A percentile compares a stretch with the other conserved stretches of the same genome.
phyloP scores from a whole-genome alignment of 2,329 filamentous ascomycete genomes.

The Microsporum canis region DNA sequence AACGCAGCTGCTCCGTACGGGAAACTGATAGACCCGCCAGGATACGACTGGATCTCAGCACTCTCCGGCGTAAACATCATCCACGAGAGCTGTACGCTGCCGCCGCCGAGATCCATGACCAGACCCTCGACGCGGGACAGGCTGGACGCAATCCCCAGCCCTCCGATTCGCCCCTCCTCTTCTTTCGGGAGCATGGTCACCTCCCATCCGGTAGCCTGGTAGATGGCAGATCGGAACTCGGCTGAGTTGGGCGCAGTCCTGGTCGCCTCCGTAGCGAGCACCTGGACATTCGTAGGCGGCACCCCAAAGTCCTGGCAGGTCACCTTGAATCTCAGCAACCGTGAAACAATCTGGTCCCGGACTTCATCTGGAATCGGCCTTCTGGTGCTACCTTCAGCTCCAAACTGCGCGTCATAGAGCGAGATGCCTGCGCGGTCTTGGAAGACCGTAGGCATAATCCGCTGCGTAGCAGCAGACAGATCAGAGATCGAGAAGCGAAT shows the following conservation, averaged over 20 bases:
- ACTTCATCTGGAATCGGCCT: conserved; percentile 47
- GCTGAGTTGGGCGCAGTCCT: conserved; percentile 64
- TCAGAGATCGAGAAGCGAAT: conserved; percentile 86
- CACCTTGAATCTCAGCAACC: conserved; percentile 57
- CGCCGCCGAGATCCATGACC: conserved; percentile 78
- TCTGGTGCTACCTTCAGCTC: conserved; percentile 30
- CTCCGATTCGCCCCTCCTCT: conserved; percentile 72
- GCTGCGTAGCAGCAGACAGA: conserved; percentile 57
- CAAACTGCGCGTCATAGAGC: conserved; percentile 66
- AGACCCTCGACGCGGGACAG: conserved; percentile 60
- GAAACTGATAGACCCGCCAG: conserved; percentile 50
- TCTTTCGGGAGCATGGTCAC: conserved; percentile 65
- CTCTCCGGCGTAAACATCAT: conserved; percentile 38
- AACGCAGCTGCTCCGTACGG: conserved; percentile 61
- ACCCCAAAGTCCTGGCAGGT: conserved; percentile 63
- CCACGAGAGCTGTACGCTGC: conserved; percentile 60
- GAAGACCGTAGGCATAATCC: conserved; percentile 66
- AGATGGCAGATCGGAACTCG: conserved; percentile 56
- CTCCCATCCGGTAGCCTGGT: conserved; percentile 50
- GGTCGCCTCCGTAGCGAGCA: conserved; percentile 84
- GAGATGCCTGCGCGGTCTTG: conserved; percentile 70
- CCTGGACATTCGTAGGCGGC: conserved; percentile 49
- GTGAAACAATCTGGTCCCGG: conserved; percentile 54
- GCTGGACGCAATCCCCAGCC: conserved; percentile 69
- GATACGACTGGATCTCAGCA: conserved; percentile 42